phyloP scores from a whole-genome alignment of 164 flowering plant species.

The Hamamelis virginiana region DNA sequence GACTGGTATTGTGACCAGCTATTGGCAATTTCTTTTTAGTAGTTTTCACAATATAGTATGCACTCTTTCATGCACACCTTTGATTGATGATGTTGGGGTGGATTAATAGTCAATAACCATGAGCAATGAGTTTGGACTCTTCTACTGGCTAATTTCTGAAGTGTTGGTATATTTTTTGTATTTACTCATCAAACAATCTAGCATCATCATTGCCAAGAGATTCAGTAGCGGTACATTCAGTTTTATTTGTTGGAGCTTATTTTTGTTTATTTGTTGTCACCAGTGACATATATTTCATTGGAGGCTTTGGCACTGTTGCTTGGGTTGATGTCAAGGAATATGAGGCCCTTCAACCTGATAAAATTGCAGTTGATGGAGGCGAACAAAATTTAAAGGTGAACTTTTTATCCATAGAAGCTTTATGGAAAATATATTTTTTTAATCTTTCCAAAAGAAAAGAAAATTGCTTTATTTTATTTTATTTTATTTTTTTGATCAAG shows the following conservation, averaged over 20 bases:
- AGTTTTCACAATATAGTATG: too few species aligned
- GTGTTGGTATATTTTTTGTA: neutral
- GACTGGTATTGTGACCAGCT: too few species aligned
- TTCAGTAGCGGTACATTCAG: neutral
- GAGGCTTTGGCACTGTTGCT: conserved; percentile 99
- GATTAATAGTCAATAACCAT: too few species aligned
- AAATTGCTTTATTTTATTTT: too few species aligned
- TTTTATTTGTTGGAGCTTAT: neutral
- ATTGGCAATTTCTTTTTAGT: too few species aligned
- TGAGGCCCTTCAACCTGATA: conserved; percentile 80
- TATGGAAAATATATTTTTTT: too few species aligned
- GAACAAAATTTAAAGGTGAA: conserved; percentile 90
- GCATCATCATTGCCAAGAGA: neutral
- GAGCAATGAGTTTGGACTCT: too few species aligned
- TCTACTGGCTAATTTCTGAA: too few species aligned
- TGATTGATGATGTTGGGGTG: too few species aligned
- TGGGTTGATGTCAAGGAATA: conserved; percentile 98
- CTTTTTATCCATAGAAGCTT: neutral
- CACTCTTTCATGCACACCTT: too few species aligned
- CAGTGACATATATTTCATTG: conserved; percentile 98
- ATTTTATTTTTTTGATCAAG: too few species aligned
- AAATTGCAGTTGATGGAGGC: conserved; percentile 93
- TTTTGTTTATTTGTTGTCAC: conserved; percentile 9
- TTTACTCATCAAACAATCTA: neutral
- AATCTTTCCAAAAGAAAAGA: too few species aligned